These are phyloP conservation scores for Lachnellula arida DNA, from an alignment of 2,329 filamentous ascomycete genomes.

Conservation along the genomic window DNA sequence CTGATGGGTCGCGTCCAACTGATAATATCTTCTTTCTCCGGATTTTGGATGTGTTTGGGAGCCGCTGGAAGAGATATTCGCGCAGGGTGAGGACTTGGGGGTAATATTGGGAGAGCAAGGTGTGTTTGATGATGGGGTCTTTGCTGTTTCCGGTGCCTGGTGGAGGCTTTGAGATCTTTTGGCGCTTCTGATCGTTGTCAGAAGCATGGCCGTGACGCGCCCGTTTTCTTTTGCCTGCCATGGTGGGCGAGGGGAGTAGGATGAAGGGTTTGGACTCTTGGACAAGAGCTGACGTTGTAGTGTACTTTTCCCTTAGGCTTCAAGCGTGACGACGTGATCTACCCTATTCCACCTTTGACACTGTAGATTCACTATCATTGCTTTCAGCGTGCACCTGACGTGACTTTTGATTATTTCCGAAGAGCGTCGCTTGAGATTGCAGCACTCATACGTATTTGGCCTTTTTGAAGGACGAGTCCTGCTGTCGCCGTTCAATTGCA, in stretches of 20 bases:
- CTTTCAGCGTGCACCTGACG: too few species aligned
- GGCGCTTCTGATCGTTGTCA: slow-evolving; percentile 26
- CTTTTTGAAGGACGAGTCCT: too few species aligned
- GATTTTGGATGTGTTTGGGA: slow-evolving; percentile 63
- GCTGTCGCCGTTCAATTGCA: too few species aligned
- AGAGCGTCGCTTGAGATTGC: too few species aligned
- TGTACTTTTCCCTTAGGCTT: too few species aligned
- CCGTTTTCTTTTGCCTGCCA: slow-evolving; percentile 41
- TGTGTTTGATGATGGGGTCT: slow-evolving; percentile 42
- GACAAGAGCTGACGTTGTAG: too few species aligned
- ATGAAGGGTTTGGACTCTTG: not conserved
- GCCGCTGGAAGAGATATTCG: slow-evolving; percentile 60
- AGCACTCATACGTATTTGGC: too few species aligned
- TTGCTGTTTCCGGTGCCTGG: slow-evolving; percentile 2
- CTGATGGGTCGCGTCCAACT: slow-evolving; percentile 26
- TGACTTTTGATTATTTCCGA: too few species aligned
- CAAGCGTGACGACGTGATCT: too few species aligned
- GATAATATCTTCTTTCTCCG: slow-evolving; percentile 52
- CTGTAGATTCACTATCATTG: too few species aligned
- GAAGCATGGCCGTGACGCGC: slow-evolving; percentile 13
- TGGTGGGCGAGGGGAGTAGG: slow-evolving; percentile 16
- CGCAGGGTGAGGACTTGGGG: slow-evolving; percentile 60
- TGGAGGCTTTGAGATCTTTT: slow-evolving; percentile 15
- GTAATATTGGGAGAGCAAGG: slow-evolving; percentile 67
- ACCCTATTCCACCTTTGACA: too few species aligned